Evolutionary conservation across 805 yeast genomes (phyloP).

Genomic region (Zygoascus biomembranicola): DNA sequence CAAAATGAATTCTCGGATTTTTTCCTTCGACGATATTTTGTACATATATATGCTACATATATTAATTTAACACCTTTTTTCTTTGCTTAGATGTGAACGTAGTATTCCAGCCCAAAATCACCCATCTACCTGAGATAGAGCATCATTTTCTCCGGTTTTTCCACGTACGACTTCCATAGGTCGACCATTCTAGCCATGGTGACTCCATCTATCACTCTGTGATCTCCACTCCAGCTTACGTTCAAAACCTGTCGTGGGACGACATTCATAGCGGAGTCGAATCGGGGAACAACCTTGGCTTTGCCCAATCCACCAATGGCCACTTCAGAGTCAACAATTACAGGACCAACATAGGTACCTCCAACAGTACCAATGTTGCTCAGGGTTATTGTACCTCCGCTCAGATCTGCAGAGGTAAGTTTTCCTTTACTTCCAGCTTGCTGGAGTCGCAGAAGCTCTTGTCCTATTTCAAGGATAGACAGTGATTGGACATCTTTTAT

Average conservation of each 20-base stretch:
- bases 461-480: conserved; percentile 24
- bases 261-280: conserved; percentile 17
- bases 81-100: too few species aligned
- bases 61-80: too few species aligned
- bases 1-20: too few species aligned
- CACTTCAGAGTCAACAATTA: conserved; percentile 26
- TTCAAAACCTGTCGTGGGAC: conserved; percentile 22
- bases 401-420: conserved; percentile 22
- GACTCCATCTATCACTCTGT: conserved; percentile 28
- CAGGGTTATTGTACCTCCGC: conserved; percentile 27
- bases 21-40: too few species aligned
- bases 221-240: conserved; percentile 30
- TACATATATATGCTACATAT: too few species aligned
- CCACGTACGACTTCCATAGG: conserved; percentile 21
- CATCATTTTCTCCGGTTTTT: conserved; percentile 15
- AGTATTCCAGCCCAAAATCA: too few species aligned
- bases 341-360: conserved; percentile 30
- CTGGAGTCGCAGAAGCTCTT: conserved; percentile 24
- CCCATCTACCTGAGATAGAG: conserved; percentile 8
- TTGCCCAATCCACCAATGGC: conserved; percentile 28
- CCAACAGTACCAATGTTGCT: conserved; percentile 30
- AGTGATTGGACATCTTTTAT: conserved; percentile 23
- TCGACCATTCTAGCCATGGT: conserved; percentile 27
- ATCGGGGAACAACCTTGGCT: conserved; percentile 24
- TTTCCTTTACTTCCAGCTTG: conserved; percentile 20